These are phyloP conservation scores for Mortierella sp. DNA, from an alignment of 371 early-diverging fungal species.

Conservation along the genomic window DNA sequence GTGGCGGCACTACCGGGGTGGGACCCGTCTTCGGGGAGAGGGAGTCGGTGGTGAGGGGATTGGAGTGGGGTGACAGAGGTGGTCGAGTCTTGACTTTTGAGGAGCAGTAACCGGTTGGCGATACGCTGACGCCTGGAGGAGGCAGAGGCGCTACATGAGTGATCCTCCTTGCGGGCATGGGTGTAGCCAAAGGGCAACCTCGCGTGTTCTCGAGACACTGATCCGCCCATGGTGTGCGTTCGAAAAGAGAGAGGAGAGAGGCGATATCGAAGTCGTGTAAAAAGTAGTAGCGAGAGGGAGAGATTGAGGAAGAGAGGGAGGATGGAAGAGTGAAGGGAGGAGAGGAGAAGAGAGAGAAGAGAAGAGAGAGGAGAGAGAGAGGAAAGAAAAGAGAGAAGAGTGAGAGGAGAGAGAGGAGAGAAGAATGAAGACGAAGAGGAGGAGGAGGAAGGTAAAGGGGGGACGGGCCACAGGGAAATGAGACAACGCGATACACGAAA, in stretches of 20 bases:
- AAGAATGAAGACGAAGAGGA: not conserved
- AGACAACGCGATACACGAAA: not conserved
- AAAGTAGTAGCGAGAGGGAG: slow-evolving; percentile 3
- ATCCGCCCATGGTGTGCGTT: slow-evolving; percentile 30
- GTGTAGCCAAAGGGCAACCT: slow-evolving; percentile 50
- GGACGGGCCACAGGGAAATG: not conserved
- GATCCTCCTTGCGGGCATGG: slow-evolving; percentile 43
- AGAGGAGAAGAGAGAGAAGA: not conserved
- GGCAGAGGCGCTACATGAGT: slow-evolving; percentile 13
- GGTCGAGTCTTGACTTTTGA: slow-evolving; percentile 40
- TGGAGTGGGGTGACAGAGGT: slow-evolving; percentile 23
- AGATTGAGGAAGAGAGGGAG: not conserved
- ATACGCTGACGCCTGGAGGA: slow-evolving; percentile 31
- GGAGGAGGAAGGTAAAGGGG: not conserved
- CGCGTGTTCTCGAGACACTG: slow-evolving; percentile 51
- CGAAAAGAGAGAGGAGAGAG: not conserved
- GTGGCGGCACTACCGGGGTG: not conserved
- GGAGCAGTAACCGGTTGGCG: slow-evolving; percentile 33
- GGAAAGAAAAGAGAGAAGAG: not conserved
- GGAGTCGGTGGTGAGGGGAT: slow-evolving; percentile 5
- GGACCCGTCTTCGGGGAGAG: slow-evolving; percentile 14
- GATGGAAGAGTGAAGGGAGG: not conserved
- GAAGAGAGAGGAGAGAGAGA: not conserved
- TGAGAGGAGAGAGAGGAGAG: not conserved
- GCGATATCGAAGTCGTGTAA: slow-evolving; percentile 5